Evolutionary conservation across 1,284 basidiomycete species (phyloP).

Genomic region (Coniferiporia weirii): DNA sequence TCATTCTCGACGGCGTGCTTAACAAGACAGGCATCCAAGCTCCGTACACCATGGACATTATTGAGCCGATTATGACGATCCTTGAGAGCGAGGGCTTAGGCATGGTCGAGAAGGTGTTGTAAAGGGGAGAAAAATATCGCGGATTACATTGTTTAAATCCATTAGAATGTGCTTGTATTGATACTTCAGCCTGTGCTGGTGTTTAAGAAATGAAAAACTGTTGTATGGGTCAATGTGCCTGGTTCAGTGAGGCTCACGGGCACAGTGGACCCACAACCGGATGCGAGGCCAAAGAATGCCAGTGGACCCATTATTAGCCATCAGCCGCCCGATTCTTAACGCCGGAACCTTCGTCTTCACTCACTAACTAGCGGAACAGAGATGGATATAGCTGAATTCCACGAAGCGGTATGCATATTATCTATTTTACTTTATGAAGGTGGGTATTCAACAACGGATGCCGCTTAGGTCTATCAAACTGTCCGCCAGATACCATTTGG

Average conservation of each 20-base stretch:
- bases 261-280: slow-evolving; percentile 3
- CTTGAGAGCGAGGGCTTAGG: slow-evolving; percentile 84
- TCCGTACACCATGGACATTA: slow-evolving; percentile 86
- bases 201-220: background rate
- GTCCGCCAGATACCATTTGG: slow-evolving; percentile 60
- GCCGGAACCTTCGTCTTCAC: background rate
- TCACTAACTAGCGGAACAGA: background rate
- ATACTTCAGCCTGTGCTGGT: background rate
- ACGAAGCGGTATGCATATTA: slow-evolving; percentile 44
- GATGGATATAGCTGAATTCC: slow-evolving; percentile 63
- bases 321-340: background rate
- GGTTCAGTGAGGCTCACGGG: background rate
- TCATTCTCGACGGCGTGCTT: slow-evolving; percentile 76
- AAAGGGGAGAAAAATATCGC: slow-evolving; percentile 12
- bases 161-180: background rate
- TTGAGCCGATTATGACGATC: slow-evolving; percentile 71
- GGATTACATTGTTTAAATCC: background rate
- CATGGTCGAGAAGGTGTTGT: slow-evolving; percentile 70
- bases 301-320: background rate
- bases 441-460: background rate
- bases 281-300: background rate
- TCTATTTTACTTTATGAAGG: background rate
- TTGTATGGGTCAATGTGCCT: background rate
- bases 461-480: slow-evolving; percentile 57
- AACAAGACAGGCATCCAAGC: slow-evolving; percentile 78